These are phyloP conservation scores for Ambrosia trifida DNA, from an alignment of 129 eudicot species.

Conservation along the genomic window DNA sequence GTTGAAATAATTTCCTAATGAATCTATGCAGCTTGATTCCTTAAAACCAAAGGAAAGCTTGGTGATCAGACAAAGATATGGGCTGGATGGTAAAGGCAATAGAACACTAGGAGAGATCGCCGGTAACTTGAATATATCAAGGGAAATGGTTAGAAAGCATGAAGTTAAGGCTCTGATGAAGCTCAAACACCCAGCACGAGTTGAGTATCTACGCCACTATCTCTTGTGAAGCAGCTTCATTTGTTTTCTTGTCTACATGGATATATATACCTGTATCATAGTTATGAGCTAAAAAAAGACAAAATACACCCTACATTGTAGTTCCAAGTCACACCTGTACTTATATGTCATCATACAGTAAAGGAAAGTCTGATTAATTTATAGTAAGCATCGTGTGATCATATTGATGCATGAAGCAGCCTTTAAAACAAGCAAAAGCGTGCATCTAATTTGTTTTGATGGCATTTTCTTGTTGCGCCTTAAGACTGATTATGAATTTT, in stretches of 20 bases:
- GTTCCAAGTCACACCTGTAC: slow-evolving; percentile 1
- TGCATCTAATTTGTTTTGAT: background rate
- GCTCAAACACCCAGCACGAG: slow-evolving; percentile 93
- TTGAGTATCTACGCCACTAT: slow-evolving; percentile 81
- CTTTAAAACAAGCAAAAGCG: background rate
- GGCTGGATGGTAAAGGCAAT: slow-evolving; percentile 92
- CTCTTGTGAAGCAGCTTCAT: slow-evolving; percentile 35
- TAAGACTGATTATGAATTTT: no score
- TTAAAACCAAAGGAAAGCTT: slow-evolving; percentile 92
- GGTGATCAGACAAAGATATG: slow-evolving; percentile 96
- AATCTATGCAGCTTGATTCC: slow-evolving; percentile 76
- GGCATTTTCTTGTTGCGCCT: background rate
- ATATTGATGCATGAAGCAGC: no score
- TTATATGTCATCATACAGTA: no score
- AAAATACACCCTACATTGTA: slow-evolving; percentile 32
- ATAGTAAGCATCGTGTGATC: no score
- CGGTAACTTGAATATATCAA: slow-evolving; percentile 83
- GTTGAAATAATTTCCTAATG: background rate
- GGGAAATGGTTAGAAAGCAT: slow-evolving; percentile 97
- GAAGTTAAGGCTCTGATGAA: slow-evolving; percentile 98
- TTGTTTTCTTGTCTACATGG: slow-evolving; percentile 21
- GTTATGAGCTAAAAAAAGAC: slow-evolving; percentile 38
- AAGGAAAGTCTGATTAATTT: no score
- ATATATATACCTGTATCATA: slow-evolving; percentile 40
- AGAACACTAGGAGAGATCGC: slow-evolving; percentile 95